phyloP scores from a whole-genome alignment of 257 asterid genomes.

The Mentha longifolia region DNA sequence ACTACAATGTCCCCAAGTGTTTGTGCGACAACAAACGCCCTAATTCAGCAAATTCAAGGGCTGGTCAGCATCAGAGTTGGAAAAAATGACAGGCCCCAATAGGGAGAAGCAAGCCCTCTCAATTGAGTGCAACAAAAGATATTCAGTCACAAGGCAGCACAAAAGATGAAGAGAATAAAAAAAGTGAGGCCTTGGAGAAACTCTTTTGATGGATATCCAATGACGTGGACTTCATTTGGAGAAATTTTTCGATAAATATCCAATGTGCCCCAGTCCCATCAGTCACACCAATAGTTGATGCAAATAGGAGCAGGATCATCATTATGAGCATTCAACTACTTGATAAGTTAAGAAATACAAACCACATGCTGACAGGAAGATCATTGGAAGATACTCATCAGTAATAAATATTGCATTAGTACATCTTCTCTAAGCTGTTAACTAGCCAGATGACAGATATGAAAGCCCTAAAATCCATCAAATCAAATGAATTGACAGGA shows the following conservation, averaged over 20 bases:
- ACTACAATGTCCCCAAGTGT: constrained; percentile 78
- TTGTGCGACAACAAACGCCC: constrained; percentile 81
- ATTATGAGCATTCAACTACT: constrained; percentile 26
- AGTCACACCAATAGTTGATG: constrained; percentile 15
- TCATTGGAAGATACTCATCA: neutral
- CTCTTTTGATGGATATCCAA: constrained; percentile 16
- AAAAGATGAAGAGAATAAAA: constrained; percentile 11
- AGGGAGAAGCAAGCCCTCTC: constrained; percentile 28
- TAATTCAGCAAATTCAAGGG: constrained; percentile 42
- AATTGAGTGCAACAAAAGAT: constrained; percentile 1
- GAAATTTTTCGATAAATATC: constrained; percentile 14
- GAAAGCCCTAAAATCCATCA: constrained; percentile 1
- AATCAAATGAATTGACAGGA: constrained; percentile 15
- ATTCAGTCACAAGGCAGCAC: constrained; percentile 7
- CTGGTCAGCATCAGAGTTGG: constrained; percentile 14
- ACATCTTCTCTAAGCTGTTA: neutral
- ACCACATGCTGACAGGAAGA: neutral
- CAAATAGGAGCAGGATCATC: constrained; percentile 22
- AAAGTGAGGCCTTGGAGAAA: too few relatives aligned
- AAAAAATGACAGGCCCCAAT: constrained; percentile 22
- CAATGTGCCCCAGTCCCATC: constrained; percentile 10
- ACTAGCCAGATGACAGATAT: constrained; percentile 3
- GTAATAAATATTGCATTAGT: neutral
- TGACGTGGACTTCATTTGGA: neutral
- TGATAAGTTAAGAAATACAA: constrained; percentile 2